Evolutionary conservation across 768 basidiomycete species (phyloP).

Genomic region (Calocybe cyanea): DNA sequence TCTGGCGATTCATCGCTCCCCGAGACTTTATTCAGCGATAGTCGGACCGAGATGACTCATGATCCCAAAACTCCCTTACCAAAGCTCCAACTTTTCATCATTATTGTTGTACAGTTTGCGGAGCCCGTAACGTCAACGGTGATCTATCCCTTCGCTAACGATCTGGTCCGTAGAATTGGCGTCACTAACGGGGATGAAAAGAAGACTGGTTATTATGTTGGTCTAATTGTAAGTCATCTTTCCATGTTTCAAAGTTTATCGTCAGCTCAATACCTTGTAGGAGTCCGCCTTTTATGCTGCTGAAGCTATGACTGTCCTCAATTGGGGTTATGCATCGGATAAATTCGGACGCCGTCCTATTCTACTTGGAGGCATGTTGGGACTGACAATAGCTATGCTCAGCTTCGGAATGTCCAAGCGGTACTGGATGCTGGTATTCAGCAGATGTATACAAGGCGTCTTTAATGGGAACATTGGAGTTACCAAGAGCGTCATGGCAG

Average conservation of each 20-base stretch:
- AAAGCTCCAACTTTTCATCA: slow-evolving; percentile 26
- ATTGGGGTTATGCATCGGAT: slow-evolving; percentile 32
- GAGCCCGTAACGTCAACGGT: slow-evolving; percentile 36
- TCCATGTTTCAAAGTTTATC: not conserved
- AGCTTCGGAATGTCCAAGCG: slow-evolving; percentile 31
- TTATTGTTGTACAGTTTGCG: slow-evolving; percentile 27
- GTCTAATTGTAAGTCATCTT: slow-evolving; percentile 31
- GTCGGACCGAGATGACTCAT: not conserved
- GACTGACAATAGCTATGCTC: slow-evolving; percentile 26
- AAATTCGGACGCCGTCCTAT: slow-evolving; percentile 31
- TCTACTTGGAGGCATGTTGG: slow-evolving; percentile 28
- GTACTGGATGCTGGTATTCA: slow-evolving; percentile 23
- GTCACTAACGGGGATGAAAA: slow-evolving; percentile 33
- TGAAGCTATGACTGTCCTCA: slow-evolving; percentile 29
- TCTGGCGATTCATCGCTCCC: not conserved
- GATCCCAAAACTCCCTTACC: slow-evolving; percentile 23
- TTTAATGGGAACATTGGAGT: slow-evolving; percentile 32
- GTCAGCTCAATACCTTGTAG: slow-evolving; percentile 12
- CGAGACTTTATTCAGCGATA: not conserved
- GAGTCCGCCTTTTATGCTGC: slow-evolving; percentile 33
- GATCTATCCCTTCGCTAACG: slow-evolving; percentile 37
- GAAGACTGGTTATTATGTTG: slow-evolving; percentile 38
- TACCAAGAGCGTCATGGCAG: slow-evolving; percentile 28
- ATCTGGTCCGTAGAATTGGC: slow-evolving; percentile 32
- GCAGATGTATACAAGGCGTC: slow-evolving; percentile 23